Evolutionary conservation across 345 rosid genomes (phyloP), one percentile per base, ranked within the genome.

Genomic region (Sonneratia caseolaris): DNA sequence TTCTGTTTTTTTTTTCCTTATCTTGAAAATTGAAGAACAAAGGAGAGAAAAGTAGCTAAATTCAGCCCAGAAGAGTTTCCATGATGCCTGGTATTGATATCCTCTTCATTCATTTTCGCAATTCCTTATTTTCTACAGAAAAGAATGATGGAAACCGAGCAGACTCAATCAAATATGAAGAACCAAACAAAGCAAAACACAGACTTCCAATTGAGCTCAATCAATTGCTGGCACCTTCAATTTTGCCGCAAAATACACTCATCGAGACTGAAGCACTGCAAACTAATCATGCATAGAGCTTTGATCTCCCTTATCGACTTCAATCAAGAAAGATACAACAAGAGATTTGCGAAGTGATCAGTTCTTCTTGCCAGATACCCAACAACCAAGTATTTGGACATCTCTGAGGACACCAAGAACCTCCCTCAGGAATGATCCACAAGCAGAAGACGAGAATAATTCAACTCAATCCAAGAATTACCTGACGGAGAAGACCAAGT

Each of bases 401-500:
- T 53, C 22, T 16, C 32, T 27, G 32, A 27, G 32, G 32, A 27
- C 32, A 27, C 32, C 32, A 27, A 27, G 32, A 27, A 27, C 32
- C 32, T 27, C 32, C n/a, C 57, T 53, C 57, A 57, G 64, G 51
- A 40, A 0, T 13, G 36, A 68, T 32, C 70, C 70, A 43, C 22
- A 1, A 68, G 37, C 35, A 18, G 5, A 45, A 67, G 35, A 18
- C 14, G 21, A 24, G 35, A 10, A 10, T 40, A 32, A 68, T 43
- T 19, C 37, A 22, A 38, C 18, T 14, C 40, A 55, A 42, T 37
- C 36, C 27, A 37, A 8, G 64, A 37, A 69, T 13, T 62, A 62
- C 66, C 66, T 62, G 66, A 13, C 13, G 66, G 38, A 9, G 84
- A 76, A 37, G 79, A 72, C 3, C 86, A 83, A 19, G 87, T 70